Evolutionary conservation across 164 flowering plant genomes (phyloP), one percentile per base, ranked within the genome.

Genomic region (Malania oleifera): DNA sequence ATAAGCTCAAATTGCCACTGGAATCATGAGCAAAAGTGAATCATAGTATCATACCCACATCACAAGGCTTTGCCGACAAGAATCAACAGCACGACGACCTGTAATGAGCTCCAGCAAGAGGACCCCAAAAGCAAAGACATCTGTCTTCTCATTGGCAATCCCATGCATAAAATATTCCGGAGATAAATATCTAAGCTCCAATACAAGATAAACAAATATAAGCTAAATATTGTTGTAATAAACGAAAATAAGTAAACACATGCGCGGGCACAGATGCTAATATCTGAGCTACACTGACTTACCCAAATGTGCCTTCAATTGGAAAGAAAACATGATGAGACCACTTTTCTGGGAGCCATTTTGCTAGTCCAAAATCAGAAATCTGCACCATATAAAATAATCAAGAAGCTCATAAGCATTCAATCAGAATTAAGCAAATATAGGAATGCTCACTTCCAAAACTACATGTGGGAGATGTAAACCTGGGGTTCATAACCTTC

Each of bases 101-200:
- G 99, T 91, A 46, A 95, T 79, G 60, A 95, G 76, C 82, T 95
- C 99, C 51, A 95, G 69, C 18, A 95, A 61, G 50, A 95, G 51
- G 60, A 95, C 99, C 19, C 99, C 99, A 62, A 70, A 95, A 0
- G 99, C 89, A 69, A 95, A 95, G 3, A 95, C 95, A 70, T 95
- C 99, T 0, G 93, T 88, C 77, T 89, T 95, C 73, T 91, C 99
- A 62, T 91, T 75, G 0, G 83, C 88, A 29, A 95, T 77, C 13
- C 99, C 99, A 43, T 95, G 96, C 93, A 91, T 91, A 62, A 91
- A 91, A 51, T 91, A 95, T 38, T 95, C 99, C 0, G 99, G 99
- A 44, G 99, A 86, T 71, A 95, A 66, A 61, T 95, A 91, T 23
- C 99, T 93, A 69, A 22, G 38, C 52, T 1, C 57, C 60, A 65